These are phyloP conservation scores for Mucor circinelloides DNA, from an alignment of 371 early-diverging fungal genomes.

Conservation along the genomic window DNA sequence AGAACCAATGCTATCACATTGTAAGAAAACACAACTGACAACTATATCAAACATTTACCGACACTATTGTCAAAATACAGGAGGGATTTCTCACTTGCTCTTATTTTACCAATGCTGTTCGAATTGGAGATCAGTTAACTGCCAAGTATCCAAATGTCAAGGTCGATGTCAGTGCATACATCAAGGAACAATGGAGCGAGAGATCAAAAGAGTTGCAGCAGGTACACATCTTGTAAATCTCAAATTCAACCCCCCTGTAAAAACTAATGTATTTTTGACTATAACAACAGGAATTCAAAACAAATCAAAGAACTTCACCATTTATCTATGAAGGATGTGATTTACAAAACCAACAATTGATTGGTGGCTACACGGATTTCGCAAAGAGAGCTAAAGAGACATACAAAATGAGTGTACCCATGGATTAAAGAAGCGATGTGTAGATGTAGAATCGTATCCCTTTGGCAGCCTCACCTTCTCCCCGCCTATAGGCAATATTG, in stretches of 20 bases:
- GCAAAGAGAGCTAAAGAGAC: conserved; percentile 35
- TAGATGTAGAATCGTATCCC: neutral
- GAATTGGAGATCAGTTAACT: conserved; percentile 40
- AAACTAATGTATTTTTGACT: neutral
- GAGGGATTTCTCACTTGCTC: conserved; percentile 54
- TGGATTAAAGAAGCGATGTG: conserved; percentile 14
- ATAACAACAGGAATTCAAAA: conserved; percentile 35
- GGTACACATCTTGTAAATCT: conserved; percentile 22
- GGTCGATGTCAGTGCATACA: conserved; percentile 48
- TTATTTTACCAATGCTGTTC: conserved; percentile 49
- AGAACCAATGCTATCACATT: conserved; percentile 50
- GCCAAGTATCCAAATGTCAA: conserved; percentile 42
- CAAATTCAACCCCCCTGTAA: neutral
- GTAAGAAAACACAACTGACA: conserved; percentile 21
- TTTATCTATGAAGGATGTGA: conserved; percentile 59
- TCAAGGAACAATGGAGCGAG: conserved; percentile 46
- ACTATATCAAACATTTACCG: neutral
- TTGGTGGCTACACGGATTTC: conserved; percentile 58
- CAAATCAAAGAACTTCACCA: conserved; percentile 50
- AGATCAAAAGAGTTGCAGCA: conserved; percentile 46
- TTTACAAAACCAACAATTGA: conserved; percentile 30
- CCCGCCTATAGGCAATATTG: too few species aligned
- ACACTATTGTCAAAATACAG: conserved; percentile 13
- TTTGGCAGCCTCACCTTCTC: too few species aligned
- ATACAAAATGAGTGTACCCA: conserved; percentile 28